Evolutionary conservation across 2,329 filamentous ascomycete genomes (phyloP), one percentile per base, ranked within the genome.

Genomic region (Penicillium sp.): DNA sequence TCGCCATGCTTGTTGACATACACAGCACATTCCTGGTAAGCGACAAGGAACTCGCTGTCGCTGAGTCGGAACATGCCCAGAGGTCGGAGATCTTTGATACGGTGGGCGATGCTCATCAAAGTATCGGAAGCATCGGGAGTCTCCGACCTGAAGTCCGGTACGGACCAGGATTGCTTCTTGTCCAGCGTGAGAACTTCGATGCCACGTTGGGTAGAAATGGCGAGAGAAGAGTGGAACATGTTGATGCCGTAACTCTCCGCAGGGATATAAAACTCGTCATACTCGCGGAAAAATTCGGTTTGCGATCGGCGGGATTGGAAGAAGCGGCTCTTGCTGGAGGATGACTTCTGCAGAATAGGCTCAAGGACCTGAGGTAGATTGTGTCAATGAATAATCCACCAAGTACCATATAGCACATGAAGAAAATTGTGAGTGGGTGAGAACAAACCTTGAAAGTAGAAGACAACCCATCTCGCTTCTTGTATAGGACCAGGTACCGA

Each of bases 1-100:
- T 99, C 94, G 62, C 94, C 94, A 73, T 97, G 92, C 76, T 97
- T 97, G 79, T 99, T 95, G 69, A 97, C 90, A 68, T 97, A 99
- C 8, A 99, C 92, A 16, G 92, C 94, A 65, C 93, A 97, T 73
- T 97, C 92, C 74, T 95, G 90, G 72, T 97, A 99, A 33, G 90
- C 91, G 45, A 97, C 86, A 23, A 99, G 79, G 75, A 97, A 99
- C 72, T 96, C 94, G 52, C 90, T 89, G 55, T 95, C 90, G 61
- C 89, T 92, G 51, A 99, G 85, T 36, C 92, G 87, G 81, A 99
- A 97, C 94, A 99, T 99, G 64, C 92, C 92, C 10, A 99, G 80
- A 0, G 94, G 93, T 52, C 87, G 85, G 67, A 96, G 90, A 62
- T 91, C 88, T 52, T 85, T 85, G 63, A 99, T 89, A 24, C 92